Evolutionary conservation across 768 basidiomycete species (phyloP).

Genomic region (Boletus patriciae): DNA sequence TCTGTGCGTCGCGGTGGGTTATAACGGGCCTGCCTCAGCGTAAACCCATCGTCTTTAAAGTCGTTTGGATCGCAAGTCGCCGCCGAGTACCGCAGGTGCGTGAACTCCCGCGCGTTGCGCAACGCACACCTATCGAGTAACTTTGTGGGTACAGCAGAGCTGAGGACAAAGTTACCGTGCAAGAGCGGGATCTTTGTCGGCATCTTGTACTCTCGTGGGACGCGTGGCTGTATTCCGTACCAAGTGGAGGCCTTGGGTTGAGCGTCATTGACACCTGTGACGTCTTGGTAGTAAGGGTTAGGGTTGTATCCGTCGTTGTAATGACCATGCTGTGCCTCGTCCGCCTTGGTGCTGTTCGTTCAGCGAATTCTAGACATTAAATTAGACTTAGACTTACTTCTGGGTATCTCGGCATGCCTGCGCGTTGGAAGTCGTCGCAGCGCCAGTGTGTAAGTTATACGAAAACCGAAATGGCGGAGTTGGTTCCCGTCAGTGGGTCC

Average conservation of each 20-base stretch:
- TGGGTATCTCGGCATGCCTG: conserved; percentile 42
- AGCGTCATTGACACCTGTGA: conserved; percentile 34
- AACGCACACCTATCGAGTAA: conserved; percentile 79
- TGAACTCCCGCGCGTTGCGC: conserved; percentile 84
- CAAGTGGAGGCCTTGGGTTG: conserved; percentile 60
- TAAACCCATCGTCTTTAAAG: conserved; percentile 79
- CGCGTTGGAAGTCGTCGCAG: conserved; percentile 1
- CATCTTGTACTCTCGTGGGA: conserved; percentile 89
- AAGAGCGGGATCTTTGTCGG: conserved; percentile 91
- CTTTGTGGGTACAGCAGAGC: conserved; percentile 86
- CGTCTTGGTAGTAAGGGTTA: conserved; percentile 46
- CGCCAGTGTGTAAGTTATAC: conserved; percentile 1
- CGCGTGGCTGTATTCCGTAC: conserved; percentile 90
- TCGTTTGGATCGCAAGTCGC: conserved; percentile 96
- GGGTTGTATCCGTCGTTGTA: conserved; percentile 70
- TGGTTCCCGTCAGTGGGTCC: not conserved
- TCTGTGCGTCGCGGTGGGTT: conserved; percentile 90
- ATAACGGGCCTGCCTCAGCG: conserved; percentile 86
- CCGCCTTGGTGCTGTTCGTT: conserved; percentile 43
- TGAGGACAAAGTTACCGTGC: conserved; percentile 91
- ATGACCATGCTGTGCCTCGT: conserved; percentile 60
- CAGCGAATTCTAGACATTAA: not conserved
- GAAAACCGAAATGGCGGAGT: not conserved
- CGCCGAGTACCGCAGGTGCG: conserved; percentile 94
- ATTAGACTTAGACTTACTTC: conserved; percentile 33